Percentiles rank a stretch among this genome's conserved stretches.
phyloP scores from a whole-genome alignment of 495 filamentous ascomycete genomes.

The Astrothelium macrocarpum region DNA sequence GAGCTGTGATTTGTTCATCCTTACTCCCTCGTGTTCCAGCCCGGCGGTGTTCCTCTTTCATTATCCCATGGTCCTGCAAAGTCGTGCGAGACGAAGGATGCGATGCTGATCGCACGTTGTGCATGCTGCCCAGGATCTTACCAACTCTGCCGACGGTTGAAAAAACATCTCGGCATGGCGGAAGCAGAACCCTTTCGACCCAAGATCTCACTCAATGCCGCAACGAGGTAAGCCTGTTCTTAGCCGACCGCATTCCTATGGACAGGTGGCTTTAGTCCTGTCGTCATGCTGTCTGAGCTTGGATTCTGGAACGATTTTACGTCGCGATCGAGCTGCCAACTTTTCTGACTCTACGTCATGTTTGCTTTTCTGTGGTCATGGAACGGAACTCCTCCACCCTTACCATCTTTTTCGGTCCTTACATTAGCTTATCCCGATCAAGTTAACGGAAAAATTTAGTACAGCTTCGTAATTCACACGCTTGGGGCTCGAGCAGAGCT shows the following conservation, averaged over 20 bases:
- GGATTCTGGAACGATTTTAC: neutral
- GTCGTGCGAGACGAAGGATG: neutral
- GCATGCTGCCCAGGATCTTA: neutral
- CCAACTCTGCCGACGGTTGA: neutral
- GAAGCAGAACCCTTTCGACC: neutral
- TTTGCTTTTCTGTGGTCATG: neutral
- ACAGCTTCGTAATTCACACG: no score
- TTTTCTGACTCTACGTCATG: neutral
- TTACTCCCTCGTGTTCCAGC: neutral
- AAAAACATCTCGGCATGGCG: neutral
- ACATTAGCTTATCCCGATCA: no score
- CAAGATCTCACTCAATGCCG: neutral
- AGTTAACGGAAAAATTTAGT: no score
- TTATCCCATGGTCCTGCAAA: neutral
- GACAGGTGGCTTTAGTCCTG: neutral
- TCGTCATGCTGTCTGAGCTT: neutral
- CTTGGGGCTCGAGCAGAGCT: neutral
- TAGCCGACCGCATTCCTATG: neutral
- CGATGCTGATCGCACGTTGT: constrained; percentile 1
- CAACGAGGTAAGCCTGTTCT: neutral
- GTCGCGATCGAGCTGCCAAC: neutral
- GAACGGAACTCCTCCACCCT: neutral
- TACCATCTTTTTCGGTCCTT: neutral
- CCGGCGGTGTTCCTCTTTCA: neutral
- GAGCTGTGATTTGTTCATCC: neutral